Base-by-base conservation (phyloP, 164 flowering plant genomes). In the Berberis thunbergii region DNA sequence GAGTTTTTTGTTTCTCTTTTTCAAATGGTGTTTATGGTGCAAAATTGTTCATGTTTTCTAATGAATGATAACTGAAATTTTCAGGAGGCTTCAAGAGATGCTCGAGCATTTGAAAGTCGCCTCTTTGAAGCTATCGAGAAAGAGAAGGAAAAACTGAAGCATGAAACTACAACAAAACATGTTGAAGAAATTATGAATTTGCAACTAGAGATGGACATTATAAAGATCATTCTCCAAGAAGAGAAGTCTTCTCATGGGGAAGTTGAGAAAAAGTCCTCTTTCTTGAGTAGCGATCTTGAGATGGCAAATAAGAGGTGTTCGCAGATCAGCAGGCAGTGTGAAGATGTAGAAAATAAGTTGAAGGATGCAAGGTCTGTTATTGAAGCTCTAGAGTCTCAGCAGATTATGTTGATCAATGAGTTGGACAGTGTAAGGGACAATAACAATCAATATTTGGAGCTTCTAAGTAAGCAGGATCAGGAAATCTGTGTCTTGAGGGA, bases 371-470 rank as follows among this genome's bases (percentile, higher is more conserved):
- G 78, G 66, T 78, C 84, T 45, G 75, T 89, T 13, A 78, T 87
- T 74, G 89, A 91, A 76, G 99, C 95, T 69, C 86, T 94, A 42
- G 97, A 94, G 65, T 83, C 96, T 8, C 89, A 89, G 67, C 91
- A 94, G 60, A 69, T 89, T 68, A 57, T 83, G n/a, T 73, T 83
- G 40, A 81, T 91, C 66, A 80, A 79, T 65, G 94, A 94, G 74
- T 60, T 87, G 58, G 91, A 88, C 61, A 87, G 80, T 58, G 69
- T 87, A 54, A 78, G 75, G 70, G 78, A 70, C 57, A 77, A 53
- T 39, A 81, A 70, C 67, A 64, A 45, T 38, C 74, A 70, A 43
- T 62, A 74, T 74, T 56, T 62, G 59, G 83, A 83, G 69, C 81
- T 79, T 66, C 26, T 84, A 65, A 68, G 68, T 43, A 76, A 78